Evolutionary conservation across 306 rosid genomes (phyloP).

Genomic region (Prunus kanzakura): DNA sequence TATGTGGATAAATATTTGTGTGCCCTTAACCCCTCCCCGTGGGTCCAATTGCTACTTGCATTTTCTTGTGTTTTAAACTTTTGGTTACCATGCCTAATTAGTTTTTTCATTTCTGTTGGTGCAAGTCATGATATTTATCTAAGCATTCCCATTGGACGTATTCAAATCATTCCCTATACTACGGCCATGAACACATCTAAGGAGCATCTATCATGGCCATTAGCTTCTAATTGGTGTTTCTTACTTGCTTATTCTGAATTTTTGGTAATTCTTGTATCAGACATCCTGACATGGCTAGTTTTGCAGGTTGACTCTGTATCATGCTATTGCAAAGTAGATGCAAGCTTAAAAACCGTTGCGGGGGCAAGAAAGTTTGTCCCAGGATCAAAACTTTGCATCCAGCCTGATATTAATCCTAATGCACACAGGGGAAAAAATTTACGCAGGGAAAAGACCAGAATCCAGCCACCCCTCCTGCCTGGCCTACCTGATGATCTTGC

Average conservation of each 20-base stretch:
- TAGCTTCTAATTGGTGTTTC: constrained; percentile 8
- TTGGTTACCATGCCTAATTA: background rate
- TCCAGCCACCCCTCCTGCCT: constrained; percentile 93
- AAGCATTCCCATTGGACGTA: background rate
- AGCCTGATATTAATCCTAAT: constrained; percentile 95
- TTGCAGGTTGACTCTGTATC: constrained; percentile 95
- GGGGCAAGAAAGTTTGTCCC: constrained; percentile 98
- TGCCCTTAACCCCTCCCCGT: background rate
- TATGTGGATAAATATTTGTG: background rate
- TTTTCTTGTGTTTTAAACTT: background rate
- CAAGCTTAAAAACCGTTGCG: constrained; percentile 88
- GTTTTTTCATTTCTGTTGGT: background rate
- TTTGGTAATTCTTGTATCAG: constrained; percentile 5
- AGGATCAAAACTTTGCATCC: constrained; percentile 90
- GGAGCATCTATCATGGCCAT: background rate
- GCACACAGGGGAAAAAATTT: constrained; percentile 74
- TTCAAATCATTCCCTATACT: background rate
- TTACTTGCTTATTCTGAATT: background rate
- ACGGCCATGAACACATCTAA: background rate
- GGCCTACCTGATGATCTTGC: constrained; percentile 99
- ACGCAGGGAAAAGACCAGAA: constrained; percentile 77
- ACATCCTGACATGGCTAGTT: constrained; percentile 35
- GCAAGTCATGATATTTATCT: background rate
- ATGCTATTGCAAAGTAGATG: constrained; percentile 96
- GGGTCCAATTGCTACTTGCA: background rate